Evolutionary conservation across 306 rosid genomes (phyloP), one percentile per base, ranked within the genome.

Genomic region (Begonia peltatifolia): DNA sequence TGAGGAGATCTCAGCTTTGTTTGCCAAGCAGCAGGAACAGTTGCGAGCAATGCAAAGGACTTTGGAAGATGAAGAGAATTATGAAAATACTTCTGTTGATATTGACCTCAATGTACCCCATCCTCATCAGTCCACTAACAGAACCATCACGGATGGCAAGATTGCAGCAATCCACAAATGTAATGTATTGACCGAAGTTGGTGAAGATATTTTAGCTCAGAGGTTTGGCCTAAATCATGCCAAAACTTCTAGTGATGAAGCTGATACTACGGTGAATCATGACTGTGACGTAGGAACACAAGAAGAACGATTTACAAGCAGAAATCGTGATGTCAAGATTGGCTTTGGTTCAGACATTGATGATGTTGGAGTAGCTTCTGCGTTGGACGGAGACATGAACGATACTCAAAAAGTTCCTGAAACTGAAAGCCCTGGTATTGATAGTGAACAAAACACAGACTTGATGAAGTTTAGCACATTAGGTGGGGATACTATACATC

Each of bases 21-120:
- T 90, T 69, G 74, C 77, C 14, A 85, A 85, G 79, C 95, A 90
- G 74, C 95, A 90, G 68, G 92, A 85, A 67, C 95, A 90, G 68
- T 71, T 90, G 73, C 82, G 85, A 68, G 54, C 94, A 54, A 90
- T 85, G 95, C 95, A 80, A 62, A 85, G 73, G 69, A 90, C 97
- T 25, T 70, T 90, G 53, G 95, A 85, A 76, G 97, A 84, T 59
- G 90, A 90, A 61, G 97, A 90, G 62, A 78, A 82, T 71, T 85
- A 80, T 50, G 95, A 85, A 22, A 85, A 85, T 56, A 76, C 77
- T 61, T 90, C 90, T 57, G 46, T 63, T 48, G 95, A 84, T 71
- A 72, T 82, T 50, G 95, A 78, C 50, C 71, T 74, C 60, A 74
- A 78, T 66, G 14, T 53, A 54, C 42, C 58, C 4, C 1, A 61